phyloP scores from a whole-genome alignment of 441 rosid genomes.

The Pelargonium myrrhifolium region DNA sequence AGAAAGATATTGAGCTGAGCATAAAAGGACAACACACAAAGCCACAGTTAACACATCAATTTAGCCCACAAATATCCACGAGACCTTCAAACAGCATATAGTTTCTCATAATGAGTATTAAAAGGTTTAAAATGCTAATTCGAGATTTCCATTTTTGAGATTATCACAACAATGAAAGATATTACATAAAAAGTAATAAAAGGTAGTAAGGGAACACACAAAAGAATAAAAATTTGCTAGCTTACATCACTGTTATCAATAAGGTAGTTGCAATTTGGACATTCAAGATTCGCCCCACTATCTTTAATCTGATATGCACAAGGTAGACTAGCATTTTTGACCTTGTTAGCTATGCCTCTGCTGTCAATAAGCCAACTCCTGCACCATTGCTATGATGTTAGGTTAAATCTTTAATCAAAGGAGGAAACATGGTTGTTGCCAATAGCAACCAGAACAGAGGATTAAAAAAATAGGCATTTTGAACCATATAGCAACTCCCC shows the following conservation, averaged over 20 bases:
- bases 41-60: neutral
- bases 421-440: too few relatives aligned
- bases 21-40: neutral
- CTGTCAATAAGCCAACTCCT: constrained; percentile 81
- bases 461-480: neutral
- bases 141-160: too few relatives aligned
- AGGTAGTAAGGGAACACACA: neutral
- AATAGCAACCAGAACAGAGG: neutral
- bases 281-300: constrained; percentile 54
- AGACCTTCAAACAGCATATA: too few relatives aligned
- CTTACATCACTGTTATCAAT: constrained; percentile 84
- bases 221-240: neutral
- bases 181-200: too few relatives aligned
- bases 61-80: neutral
- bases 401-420: neutral
- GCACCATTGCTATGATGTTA: constrained; percentile 16
- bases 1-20: neutral
- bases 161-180: neutral
- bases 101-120: too few relatives aligned
- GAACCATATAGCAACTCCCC: too few relatives aligned
- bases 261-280: constrained; percentile 60
- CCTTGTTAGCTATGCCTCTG: constrained; percentile 63
- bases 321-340: constrained; percentile 46
- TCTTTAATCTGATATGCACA: constrained; percentile 48
- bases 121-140: too few relatives aligned